Conservation (phyloP, 1,284 basidiomycete genomes). For the Hemileia vastatrix region DNA sequence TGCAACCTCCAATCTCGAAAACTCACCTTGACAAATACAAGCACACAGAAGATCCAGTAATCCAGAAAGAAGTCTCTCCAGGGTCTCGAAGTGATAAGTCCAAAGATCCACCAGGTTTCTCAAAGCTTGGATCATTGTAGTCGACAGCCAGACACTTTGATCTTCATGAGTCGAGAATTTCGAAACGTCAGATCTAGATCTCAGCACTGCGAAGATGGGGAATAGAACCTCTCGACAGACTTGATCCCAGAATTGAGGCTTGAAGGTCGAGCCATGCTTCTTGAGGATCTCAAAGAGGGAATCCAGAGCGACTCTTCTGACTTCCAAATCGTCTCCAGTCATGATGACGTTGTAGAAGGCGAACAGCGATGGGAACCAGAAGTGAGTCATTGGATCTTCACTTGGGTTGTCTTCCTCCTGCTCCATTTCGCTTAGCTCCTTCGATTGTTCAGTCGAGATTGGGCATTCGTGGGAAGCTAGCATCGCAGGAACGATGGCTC, state of each 20-base stretch:
- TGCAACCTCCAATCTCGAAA: no score
- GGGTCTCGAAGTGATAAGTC: slow-evolving; percentile 41
- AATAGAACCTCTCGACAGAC: slow-evolving; percentile 43
- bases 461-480: slow-evolving; percentile 29
- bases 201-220: slow-evolving; percentile 43
- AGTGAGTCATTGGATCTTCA: slow-evolving; percentile 36
- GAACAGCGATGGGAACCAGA: slow-evolving; percentile 43
- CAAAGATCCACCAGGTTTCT: slow-evolving; percentile 41
- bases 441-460: background rate
- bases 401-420: no score
- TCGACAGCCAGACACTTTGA: slow-evolving; percentile 44
- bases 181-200: slow-evolving; percentile 37
- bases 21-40: slow-evolving; percentile 41
- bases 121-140: slow-evolving; percentile 43
- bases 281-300: slow-evolving; percentile 40
- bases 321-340: slow-evolving; percentile 44
- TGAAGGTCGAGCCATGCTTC: slow-evolving; percentile 36
- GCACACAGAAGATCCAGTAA: slow-evolving; percentile 41
- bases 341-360: slow-evolving; percentile 44
- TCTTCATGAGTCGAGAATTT: slow-evolving; percentile 42
- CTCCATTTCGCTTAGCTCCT: no score
- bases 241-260: slow-evolving; percentile 41
- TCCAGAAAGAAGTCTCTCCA: slow-evolving; percentile 36
- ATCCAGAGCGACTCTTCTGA: slow-evolving; percentile 40
- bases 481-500: slow-evolving; percentile 34